Evolutionary conservation across 202 grass and related monocot species (phyloP), one percentile per base, ranked within the genome.

Genomic region (Saccharum hybrid): DNA sequence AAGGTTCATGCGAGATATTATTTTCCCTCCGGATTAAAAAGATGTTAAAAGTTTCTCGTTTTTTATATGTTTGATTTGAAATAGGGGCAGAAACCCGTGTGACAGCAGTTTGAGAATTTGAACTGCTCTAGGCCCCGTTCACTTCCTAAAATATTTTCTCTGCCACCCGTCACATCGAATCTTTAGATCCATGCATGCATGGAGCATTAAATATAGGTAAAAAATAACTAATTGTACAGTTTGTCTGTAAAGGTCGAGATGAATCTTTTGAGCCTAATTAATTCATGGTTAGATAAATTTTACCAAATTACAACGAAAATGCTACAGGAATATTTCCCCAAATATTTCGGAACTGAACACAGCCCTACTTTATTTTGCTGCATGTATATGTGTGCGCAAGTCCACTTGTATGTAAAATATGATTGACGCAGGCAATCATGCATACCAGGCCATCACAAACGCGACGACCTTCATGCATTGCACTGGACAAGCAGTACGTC

Each of bases 381-480:
- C 30, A 48, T 38, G 65, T 11, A 41, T 37, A 19, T 49, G 46
- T 54, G 49, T 18, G 16, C 16, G 72, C 13, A 60, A 8, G 64
- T 77, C 66, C 43, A 71, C 60, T 77, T 63, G 57, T 67, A 66
- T 45, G 74, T 23, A 74, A 51, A 74, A 33, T 26, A 80, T 76
- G 54, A 42, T 60, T 82, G 87, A 81, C 71, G 71, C 65, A 72
- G 71, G 18, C 77, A 56, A 75, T 84, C 41, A 40, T 79, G 40
- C 1, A 41, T 19, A n/a, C 7, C 51, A 56, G 18, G 75, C n/a
- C n/a, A 60, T 77, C 82, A 60, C 46, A 79, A 75, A 49, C 14
- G 21, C 66, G 26, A 42, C 73, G 26, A 33, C 68, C 65, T 73
- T 68, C 33, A 21, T 57, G 56, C 56, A 59, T 54, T 68, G 46